Percentiles rank a stretch among this genome's conserved stretches.
These are phyloP conservation scores for Neofusicoccum cordaticola DNA, from an alignment of 2,329 filamentous ascomycete genomes.

Conservation along the genomic window DNA sequence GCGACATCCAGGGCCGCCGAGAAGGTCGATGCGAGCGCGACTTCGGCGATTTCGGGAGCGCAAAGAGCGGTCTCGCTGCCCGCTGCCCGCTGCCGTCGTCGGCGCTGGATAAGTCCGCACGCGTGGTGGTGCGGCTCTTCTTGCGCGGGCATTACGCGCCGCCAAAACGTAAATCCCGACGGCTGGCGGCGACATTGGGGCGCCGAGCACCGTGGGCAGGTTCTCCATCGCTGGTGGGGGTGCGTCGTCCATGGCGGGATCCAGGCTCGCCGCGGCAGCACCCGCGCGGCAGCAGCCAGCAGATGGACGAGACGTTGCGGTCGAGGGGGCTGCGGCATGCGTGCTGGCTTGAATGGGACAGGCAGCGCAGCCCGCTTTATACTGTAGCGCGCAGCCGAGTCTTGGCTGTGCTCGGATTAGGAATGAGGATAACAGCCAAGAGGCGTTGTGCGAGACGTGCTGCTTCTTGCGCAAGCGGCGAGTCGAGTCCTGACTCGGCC, in stretches of 20 bases:
- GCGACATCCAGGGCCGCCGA: background rate
- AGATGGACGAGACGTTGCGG: background rate
- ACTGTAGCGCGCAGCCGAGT: background rate
- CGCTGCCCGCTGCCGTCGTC: background rate
- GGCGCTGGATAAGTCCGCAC: background rate
- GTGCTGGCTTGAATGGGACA: background rate
- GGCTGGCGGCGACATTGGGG: background rate
- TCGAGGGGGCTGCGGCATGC: background rate
- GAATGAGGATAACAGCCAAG: slow-evolving; percentile 4
- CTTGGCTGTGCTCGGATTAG: background rate
- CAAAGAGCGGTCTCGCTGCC: background rate
- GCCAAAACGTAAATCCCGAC: background rate
- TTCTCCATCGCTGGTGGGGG: background rate
- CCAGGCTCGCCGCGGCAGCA: too few relatives aligned
- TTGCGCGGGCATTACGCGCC: background rate
- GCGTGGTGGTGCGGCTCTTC: slow-evolving; percentile 8
- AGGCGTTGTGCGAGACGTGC: background rate
- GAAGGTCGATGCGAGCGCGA: slow-evolving; percentile 10
- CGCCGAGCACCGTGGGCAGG: too few relatives aligned
- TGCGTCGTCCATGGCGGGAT: too few relatives aligned
- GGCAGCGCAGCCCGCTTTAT: background rate
- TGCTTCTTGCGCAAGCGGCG: background rate
- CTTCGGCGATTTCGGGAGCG: background rate
- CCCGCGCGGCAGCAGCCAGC: background rate
- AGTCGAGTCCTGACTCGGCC: background rate